Percentiles rank a stretch among this genome's conserved stretches.
Conservation (phyloP, 2,329 filamentous ascomycete genomes). For the Chalaropsis ovoidea region DNA sequence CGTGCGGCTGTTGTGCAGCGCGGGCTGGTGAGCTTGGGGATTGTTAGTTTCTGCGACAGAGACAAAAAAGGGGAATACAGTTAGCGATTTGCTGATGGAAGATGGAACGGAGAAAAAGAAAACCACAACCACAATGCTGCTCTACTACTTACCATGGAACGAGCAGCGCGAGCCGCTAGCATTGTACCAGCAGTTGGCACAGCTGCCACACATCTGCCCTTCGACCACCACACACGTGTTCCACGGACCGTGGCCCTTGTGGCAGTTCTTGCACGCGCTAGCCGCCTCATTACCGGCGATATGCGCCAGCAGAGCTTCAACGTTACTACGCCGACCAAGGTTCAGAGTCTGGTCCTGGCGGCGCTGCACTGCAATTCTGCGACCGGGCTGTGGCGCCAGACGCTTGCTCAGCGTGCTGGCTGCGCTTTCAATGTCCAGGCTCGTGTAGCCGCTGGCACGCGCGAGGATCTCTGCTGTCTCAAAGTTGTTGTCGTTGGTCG, state of each 20-base stretch:
- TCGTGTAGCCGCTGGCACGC: conserved; percentile 38
- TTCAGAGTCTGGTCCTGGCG: conserved; percentile 46
- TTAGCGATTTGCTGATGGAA: background rate
- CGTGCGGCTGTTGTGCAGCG: conserved; percentile 23
- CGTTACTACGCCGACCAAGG: conserved; percentile 48
- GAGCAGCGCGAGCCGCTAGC: conserved; percentile 50
- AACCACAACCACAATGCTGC: conserved; percentile 26
- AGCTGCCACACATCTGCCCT: conserved; percentile 52
- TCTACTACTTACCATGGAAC: conserved; percentile 44
- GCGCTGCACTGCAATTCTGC: conserved; percentile 44
- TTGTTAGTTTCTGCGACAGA: conserved; percentile 38
- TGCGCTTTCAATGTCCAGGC: conserved; percentile 38
- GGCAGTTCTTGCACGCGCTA: conserved; percentile 49
- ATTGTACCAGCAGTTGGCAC: conserved; percentile 55
- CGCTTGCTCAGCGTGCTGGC: conserved; percentile 45
- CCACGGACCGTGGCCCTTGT: conserved; percentile 52
- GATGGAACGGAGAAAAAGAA: background rate
- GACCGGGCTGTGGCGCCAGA: conserved; percentile 41
- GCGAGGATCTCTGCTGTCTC: conserved; percentile 41
- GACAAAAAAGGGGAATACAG: background rate
- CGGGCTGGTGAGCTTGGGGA: conserved; percentile 32
- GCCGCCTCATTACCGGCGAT: conserved; percentile 43
- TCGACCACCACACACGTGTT: conserved; percentile 48
- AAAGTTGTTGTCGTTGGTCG: conserved; percentile 15
- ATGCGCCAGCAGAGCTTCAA: conserved; percentile 49